Conservation (phyloP, 805 yeast species). For the Lipomyces chichibuensis region DNA sequence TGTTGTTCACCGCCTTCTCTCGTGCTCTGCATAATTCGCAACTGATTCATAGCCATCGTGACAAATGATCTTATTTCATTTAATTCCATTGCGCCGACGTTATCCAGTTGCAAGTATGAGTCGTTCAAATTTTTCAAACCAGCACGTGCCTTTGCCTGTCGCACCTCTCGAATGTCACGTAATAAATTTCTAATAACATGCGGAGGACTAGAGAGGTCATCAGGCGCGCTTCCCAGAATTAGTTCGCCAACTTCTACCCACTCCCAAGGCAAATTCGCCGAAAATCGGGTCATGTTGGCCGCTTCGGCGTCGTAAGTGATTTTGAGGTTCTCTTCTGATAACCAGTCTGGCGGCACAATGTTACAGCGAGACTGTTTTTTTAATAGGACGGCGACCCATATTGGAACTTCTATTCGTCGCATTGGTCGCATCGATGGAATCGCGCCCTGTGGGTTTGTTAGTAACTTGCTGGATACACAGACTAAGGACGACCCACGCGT, state of each 20-base stretch:
- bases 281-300: constrained; percentile 59
- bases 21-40: constrained; percentile 58
- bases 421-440: constrained; percentile 67
- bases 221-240: constrained; percentile 67
- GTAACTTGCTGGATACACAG: constrained; percentile 25
- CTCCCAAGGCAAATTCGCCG: constrained; percentile 70
- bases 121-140: constrained; percentile 82
- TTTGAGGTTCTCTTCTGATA: constrained; percentile 58
- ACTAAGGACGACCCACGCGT: constrained; percentile 39
- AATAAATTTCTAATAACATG: constrained; percentile 69
- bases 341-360: constrained; percentile 86
- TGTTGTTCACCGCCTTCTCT: constrained; percentile 27
- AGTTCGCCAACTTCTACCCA: constrained; percentile 85
- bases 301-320: constrained; percentile 69
- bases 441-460: constrained; percentile 41
- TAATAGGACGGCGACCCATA: constrained; percentile 85
- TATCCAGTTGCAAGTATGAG: constrained; percentile 78
- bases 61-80: constrained; percentile 87
- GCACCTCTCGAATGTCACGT: constrained; percentile 82
- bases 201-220: constrained; percentile 75
- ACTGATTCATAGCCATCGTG: constrained; percentile 74
- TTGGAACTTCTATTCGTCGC: constrained; percentile 69
- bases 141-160: constrained; percentile 76
- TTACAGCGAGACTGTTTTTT: constrained; percentile 85
- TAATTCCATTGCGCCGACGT: constrained; percentile 79